Percentiles rank a stretch among this genome's conserved stretches.
phyloP scores from a whole-genome alignment of 805 yeast genomes.

The Allodekkera sacchari region DNA sequence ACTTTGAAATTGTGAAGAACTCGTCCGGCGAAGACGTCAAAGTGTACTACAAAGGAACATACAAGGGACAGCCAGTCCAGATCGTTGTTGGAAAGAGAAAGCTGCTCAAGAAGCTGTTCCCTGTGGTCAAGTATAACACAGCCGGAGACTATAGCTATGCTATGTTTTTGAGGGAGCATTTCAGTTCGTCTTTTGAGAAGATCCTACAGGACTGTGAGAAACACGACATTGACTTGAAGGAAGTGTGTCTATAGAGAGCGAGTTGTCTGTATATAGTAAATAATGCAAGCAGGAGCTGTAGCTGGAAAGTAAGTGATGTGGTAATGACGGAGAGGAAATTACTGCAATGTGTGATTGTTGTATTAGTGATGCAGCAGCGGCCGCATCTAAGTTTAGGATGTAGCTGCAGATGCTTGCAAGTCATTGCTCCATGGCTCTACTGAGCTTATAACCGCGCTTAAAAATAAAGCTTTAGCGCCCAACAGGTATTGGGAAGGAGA shows the following conservation, averaged over 20 bases:
- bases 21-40: slow-evolving; percentile 21
- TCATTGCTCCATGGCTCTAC: too few relatives aligned
- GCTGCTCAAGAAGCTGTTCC: slow-evolving; percentile 46
- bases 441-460: too few relatives aligned
- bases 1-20: slow-evolving; percentile 22
- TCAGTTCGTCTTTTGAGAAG: slow-evolving; percentile 37
- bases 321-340: neutral
- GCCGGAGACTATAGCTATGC: slow-evolving; percentile 36
- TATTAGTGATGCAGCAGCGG: slow-evolving; percentile 3
- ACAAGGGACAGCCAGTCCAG: slow-evolving; percentile 34
- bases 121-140: slow-evolving; percentile 36
- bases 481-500: too few relatives aligned
- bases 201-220: slow-evolving; percentile 41
- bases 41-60: slow-evolving; percentile 41
- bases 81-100: slow-evolving; percentile 59
- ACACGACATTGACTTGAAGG: slow-evolving; percentile 31
- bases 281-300: neutral
- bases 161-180: slow-evolving; percentile 37
- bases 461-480: too few relatives aligned
- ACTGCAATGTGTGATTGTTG: neutral
- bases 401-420: too few relatives aligned
- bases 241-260: slow-evolving; percentile 6
- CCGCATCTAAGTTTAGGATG: slow-evolving; percentile 8
- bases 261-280: neutral
- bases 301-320: neutral